These are phyloP conservation scores for Phytophthora syringae DNA, from an alignment of 352 stramenopile species.

Conservation along the genomic window DNA sequence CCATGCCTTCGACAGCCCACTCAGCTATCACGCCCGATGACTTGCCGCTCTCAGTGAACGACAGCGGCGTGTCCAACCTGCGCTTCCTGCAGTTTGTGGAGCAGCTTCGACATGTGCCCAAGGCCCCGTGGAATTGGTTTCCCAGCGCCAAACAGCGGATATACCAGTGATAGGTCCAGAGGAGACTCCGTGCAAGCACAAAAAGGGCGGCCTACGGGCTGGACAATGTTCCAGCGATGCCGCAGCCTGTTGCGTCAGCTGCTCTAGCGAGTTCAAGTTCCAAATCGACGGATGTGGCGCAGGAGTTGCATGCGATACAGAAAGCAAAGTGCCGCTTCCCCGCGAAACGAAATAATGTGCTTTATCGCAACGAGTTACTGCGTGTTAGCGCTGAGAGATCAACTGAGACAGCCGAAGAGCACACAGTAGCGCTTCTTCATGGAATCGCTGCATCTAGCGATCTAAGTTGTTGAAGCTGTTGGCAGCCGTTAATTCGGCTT, in stretches of 20 bases:
- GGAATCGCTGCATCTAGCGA: slow-evolving; percentile 40
- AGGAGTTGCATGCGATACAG: slow-evolving; percentile 30
- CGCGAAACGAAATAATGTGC: slow-evolving; percentile 73
- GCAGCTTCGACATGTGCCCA: slow-evolving; percentile 58
- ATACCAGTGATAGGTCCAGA: slow-evolving; percentile 15
- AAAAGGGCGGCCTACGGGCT: slow-evolving; percentile 31
- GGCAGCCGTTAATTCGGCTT: too few species aligned
- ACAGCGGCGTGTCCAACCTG: slow-evolving; percentile 34
- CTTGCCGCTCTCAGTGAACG: slow-evolving; percentile 55
- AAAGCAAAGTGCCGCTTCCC: slow-evolving; percentile 77
- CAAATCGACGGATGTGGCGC: slow-evolving; percentile 2
- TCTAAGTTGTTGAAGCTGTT: too few species aligned
- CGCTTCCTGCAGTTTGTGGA: slow-evolving; percentile 63
- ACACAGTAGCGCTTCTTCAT: slow-evolving; percentile 38
- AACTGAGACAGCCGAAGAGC: slow-evolving; percentile 34
- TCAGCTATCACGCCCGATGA: slow-evolving; percentile 57
- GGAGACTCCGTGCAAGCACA: slow-evolving; percentile 2
- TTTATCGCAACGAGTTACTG: slow-evolving; percentile 75
- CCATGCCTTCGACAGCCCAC: too few species aligned
- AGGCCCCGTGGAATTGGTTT: slow-evolving; percentile 50
- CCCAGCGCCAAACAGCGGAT: slow-evolving; percentile 34
- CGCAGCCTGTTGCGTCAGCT: slow-evolving; percentile 11
- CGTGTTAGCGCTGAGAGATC: slow-evolving; percentile 54
- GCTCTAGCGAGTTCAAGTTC: background rate
- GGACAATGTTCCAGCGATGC: slow-evolving; percentile 45